Percentiles rank a stretch among this genome's conserved stretches.
phyloP scores from a whole-genome alignment of 192 early-diverging fungal species.

The Rhizoclosmatium sp. region DNA sequence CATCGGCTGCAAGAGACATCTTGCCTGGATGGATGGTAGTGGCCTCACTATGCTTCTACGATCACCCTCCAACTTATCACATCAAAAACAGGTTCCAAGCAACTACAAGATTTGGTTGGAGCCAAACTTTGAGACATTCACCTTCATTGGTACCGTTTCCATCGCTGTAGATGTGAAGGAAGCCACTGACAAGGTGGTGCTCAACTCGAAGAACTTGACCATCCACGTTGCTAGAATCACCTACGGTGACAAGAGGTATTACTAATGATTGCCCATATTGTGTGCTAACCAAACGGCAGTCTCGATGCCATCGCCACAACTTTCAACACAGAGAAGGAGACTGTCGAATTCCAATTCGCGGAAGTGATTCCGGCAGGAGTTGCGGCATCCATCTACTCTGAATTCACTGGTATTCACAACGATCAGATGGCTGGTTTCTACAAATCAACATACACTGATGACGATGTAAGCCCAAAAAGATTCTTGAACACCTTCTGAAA shows the following conservation, averaged over 20 bases:
- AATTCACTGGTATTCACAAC: conserved; percentile 63
- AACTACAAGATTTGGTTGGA: conserved; percentile 81
- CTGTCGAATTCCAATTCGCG: conserved; percentile 55
- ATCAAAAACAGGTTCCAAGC: conserved; percentile 52
- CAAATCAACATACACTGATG: conserved; percentile 76
- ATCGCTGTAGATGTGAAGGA: conserved; percentile 47
- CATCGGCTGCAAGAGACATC: conserved; percentile 56
- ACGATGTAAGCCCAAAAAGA: conserved; percentile 38
- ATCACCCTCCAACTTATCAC: no score
- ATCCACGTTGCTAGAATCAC: conserved; percentile 15
- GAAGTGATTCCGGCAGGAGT: conserved; percentile 51
- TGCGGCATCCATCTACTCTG: conserved; percentile 49
- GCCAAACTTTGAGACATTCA: conserved; percentile 79
- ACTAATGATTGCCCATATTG: neutral
- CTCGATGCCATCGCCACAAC: conserved; percentile 57
- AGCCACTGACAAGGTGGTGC: neutral
- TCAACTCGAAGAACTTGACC: conserved; percentile 23
- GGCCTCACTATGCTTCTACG: no score
- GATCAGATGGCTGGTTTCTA: conserved; percentile 94
- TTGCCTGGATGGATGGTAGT: conserved; percentile 72
- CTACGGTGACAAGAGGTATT: neutral
- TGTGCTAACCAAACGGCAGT: neutral
- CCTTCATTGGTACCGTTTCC: conserved; percentile 79
- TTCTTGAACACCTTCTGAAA: neutral
- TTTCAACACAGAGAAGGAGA: conserved; percentile 50